Conservation (phyloP, 495 filamentous ascomycete genomes). For the Tuber aestivum region DNA sequence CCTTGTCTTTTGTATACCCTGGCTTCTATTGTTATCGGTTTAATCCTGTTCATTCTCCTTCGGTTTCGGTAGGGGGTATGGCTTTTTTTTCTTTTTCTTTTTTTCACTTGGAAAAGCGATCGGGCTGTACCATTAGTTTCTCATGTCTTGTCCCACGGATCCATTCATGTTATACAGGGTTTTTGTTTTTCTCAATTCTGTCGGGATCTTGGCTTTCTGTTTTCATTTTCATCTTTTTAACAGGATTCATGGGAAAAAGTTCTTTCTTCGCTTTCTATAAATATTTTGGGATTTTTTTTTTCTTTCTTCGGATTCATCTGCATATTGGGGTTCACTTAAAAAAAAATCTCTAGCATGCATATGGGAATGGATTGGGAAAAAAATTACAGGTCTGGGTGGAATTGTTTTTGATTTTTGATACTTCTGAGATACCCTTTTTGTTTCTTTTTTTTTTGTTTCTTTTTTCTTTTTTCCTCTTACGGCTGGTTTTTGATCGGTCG, state of each 20-base stretch:
- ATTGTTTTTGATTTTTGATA: slow-evolving; percentile 23
- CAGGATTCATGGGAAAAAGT: slow-evolving; percentile 34
- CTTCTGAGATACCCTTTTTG: slow-evolving; percentile 39
- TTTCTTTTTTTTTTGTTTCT: slow-evolving; percentile 19
- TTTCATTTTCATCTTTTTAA: slow-evolving; percentile 27
- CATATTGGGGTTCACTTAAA: slow-evolving; percentile 33
- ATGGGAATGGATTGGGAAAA: slow-evolving; percentile 28
- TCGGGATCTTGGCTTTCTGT: slow-evolving; percentile 24
- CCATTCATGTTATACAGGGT: slow-evolving; percentile 31
- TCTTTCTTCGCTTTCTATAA: slow-evolving; percentile 31
- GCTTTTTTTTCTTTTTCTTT: slow-evolving; percentile 15
- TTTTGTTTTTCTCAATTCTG: slow-evolving; percentile 32
- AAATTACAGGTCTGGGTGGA: slow-evolving; percentile 16
- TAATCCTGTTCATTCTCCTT: slow-evolving; percentile 31
- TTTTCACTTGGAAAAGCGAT: slow-evolving; percentile 35
- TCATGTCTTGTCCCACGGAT: slow-evolving; percentile 26
- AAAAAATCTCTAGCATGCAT: slow-evolving; percentile 33
- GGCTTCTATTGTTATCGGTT: slow-evolving; percentile 36
- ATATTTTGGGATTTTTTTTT: slow-evolving; percentile 27
- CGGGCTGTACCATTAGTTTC: slow-evolving; percentile 39
- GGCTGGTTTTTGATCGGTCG: neutral
- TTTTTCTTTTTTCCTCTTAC: slow-evolving; percentile 7
- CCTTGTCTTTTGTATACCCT: slow-evolving; percentile 31
- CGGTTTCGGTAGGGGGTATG: neutral
- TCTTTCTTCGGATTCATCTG: slow-evolving; percentile 37